Base-by-base conservation (phyloP, 192 early-diverging fungal genomes). In the Entomortierella beljakovae region DNA sequence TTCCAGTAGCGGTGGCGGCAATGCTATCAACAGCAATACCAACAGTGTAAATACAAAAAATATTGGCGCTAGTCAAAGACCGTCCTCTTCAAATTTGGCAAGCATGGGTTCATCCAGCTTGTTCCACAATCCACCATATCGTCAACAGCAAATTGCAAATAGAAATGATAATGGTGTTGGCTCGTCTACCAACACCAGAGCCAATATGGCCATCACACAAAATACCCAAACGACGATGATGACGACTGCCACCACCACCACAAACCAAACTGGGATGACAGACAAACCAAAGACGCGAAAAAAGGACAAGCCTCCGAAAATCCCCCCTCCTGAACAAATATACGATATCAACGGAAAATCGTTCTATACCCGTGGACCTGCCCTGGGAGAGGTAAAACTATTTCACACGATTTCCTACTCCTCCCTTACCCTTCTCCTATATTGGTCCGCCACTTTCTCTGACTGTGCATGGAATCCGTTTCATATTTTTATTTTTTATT, bases 351-450 rank as follows among this genome's bases (percentile, higher is more conserved):
- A 76, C 25, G 43, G 53, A 18, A 40, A 57, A 23, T 57, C 49
- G 6, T 49, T 38, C 3, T 89, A 86, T 64, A 74, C 29, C 42
- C 73, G 81, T 6, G 82, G 82, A 5, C 48, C 58, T 13, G 54
- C 84, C 31, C 80, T 90, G 8, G 88, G 88, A 31, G 86, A 89
- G 81, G 88, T 90, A 79, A 48, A 31, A 3, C 15, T n/a, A 48
- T 22, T 55, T 31, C 7, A 54, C 8, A 34, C 20, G 5, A 20
- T 35, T 16, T 7, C n/a, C 40, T 38, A 25, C 31, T 26, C 26
- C 26, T 11, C 54, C 52, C 52, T 51, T 25, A 16, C 49, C 49
- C 49, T 4, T n/a, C 3, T 31, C 9, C 51, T 15, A n/a, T n/a
- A n/a, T n/a, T n/a, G n/a, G n/a, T n/a, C n/a, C n/a, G n/a, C n/a